Conservation (phyloP, 192 early-diverging fungal species). For the Mortierella hygrophila region DNA sequence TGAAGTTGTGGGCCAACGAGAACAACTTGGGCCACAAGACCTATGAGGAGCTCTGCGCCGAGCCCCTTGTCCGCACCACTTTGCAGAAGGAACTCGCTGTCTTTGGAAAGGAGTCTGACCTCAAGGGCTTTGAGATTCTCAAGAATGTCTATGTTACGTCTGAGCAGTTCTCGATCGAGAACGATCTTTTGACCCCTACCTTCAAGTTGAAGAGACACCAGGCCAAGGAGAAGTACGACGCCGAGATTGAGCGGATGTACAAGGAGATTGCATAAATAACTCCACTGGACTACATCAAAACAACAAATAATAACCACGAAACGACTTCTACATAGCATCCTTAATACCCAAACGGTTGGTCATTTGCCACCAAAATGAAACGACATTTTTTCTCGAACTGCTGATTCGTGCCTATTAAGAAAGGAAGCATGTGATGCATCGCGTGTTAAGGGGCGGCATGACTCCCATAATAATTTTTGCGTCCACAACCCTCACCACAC, state of each 20-base stretch:
- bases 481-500: not conserved
- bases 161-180: slow-evolving; percentile 83
- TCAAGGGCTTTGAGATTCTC: slow-evolving; percentile 91
- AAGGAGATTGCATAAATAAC: slow-evolving; percentile 32
- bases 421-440: too few species aligned
- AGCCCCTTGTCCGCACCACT: slow-evolving; percentile 64
- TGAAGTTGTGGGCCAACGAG: slow-evolving; percentile 75
- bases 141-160: slow-evolving; percentile 78
- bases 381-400: too few species aligned
- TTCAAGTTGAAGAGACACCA: slow-evolving; percentile 91
- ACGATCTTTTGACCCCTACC: slow-evolving; percentile 83
- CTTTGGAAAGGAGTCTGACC: slow-evolving; percentile 71
- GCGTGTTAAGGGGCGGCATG: not conserved
- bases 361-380: not conserved
- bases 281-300: not conserved
- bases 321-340: not conserved
- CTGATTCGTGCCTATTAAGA: too few species aligned
- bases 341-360: not conserved
- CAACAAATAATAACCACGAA: not conserved
- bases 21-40: slow-evolving; percentile 49
- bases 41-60: slow-evolving; percentile 62
- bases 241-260: slow-evolving; percentile 80
- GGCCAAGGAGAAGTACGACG: slow-evolving; percentile 74
- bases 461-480: not conserved
- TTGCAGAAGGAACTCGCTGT: slow-evolving; percentile 68